phyloP scores from a whole-genome alignment of 1,284 basidiomycete species.

The Rhizoctonia solani region DNA sequence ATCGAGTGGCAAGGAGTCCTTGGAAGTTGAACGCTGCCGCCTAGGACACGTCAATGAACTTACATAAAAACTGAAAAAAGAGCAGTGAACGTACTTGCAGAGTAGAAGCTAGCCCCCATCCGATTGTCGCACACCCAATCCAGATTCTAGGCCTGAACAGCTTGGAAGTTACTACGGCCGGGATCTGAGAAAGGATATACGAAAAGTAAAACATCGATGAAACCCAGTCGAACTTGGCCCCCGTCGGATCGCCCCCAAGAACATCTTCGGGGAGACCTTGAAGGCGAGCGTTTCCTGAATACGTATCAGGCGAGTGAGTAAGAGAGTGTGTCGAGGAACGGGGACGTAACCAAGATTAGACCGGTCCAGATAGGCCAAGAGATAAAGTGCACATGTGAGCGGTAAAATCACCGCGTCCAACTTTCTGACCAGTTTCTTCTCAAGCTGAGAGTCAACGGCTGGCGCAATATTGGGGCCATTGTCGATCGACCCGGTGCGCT shows the following conservation, averaged over 20 bases:
- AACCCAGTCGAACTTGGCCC: slow-evolving; percentile 70
- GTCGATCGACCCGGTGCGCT: slow-evolving; percentile 1
- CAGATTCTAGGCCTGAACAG: slow-evolving; percentile 66
- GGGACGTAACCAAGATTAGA: slow-evolving; percentile 58
- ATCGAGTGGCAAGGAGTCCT: slow-evolving; percentile 60
- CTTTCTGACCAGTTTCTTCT: slow-evolving; percentile 63
- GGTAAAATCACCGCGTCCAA: slow-evolving; percentile 70
- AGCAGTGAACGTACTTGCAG: slow-evolving; percentile 57
- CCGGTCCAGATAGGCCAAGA: slow-evolving; percentile 75
- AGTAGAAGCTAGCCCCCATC: slow-evolving; percentile 72
- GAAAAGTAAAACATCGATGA: slow-evolving; percentile 76
- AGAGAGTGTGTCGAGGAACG: background rate
- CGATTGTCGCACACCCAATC: slow-evolving; percentile 65
- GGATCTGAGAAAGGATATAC: slow-evolving; percentile 72
- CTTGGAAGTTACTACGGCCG: slow-evolving; percentile 67
- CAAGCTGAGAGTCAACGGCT: slow-evolving; percentile 41
- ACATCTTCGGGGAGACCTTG: slow-evolving; percentile 67
- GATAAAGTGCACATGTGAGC: slow-evolving; percentile 69
- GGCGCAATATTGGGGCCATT: background rate
- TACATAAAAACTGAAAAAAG: background rate
- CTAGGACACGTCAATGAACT: slow-evolving; percentile 46
- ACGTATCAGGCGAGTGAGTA: background rate
- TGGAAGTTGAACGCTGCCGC: slow-evolving; percentile 61
- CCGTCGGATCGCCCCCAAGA: slow-evolving; percentile 68
- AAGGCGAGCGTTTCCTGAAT: slow-evolving; percentile 64